phyloP scores from a whole-genome alignment of 2,329 filamentous ascomycete species.

The Xylogone sp. region DNA sequence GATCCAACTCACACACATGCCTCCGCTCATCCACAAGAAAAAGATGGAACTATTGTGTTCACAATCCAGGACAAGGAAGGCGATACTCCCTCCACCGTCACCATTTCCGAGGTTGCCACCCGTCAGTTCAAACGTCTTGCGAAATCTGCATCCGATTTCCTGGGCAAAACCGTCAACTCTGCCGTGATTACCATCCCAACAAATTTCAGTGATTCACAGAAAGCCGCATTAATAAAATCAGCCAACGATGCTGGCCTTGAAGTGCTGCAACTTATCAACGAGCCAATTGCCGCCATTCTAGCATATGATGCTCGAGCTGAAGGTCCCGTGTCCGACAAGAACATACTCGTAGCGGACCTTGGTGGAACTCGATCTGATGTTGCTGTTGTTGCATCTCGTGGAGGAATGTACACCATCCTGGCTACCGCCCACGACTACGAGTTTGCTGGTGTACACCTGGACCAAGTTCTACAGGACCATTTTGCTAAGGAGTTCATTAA shows the following conservation, averaged over 20 bases:
- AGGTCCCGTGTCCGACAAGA: conserved; percentile 74
- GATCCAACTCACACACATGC: conserved; percentile 93
- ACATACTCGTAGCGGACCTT: conserved; percentile 85
- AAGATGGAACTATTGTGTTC: conserved; percentile 72
- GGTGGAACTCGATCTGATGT: conserved; percentile 92
- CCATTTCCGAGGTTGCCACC: conserved; percentile 77
- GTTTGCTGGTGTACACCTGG: conserved; percentile 78
- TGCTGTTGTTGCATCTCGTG: conserved; percentile 82
- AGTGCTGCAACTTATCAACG: conserved; percentile 87
- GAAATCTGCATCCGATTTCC: conserved; percentile 81
- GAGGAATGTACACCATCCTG: conserved; percentile 93
- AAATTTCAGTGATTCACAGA: conserved; percentile 86
- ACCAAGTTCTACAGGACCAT: conserved; percentile 90
- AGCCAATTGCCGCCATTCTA: conserved; percentile 83
- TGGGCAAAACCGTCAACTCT: conserved; percentile 91
- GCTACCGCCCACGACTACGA: conserved; percentile 96
- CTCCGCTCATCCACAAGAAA: conserved; percentile 82
- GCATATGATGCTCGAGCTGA: conserved; percentile 88
- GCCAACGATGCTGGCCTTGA: conserved; percentile 80
- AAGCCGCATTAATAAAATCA: conserved; percentile 71
- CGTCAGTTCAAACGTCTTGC: conserved; percentile 81
- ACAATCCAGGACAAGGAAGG: conserved; percentile 74
- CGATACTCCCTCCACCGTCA: conserved; percentile 61
- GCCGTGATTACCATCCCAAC: conserved; percentile 92
- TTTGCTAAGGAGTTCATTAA: conserved; percentile 99